A percentile compares a stretch with the other conserved stretches of the same genome.
These are phyloP conservation scores for Wallacemonas sp. DNA, from an alignment of 208 protist species.

Conservation along the genomic window DNA sequence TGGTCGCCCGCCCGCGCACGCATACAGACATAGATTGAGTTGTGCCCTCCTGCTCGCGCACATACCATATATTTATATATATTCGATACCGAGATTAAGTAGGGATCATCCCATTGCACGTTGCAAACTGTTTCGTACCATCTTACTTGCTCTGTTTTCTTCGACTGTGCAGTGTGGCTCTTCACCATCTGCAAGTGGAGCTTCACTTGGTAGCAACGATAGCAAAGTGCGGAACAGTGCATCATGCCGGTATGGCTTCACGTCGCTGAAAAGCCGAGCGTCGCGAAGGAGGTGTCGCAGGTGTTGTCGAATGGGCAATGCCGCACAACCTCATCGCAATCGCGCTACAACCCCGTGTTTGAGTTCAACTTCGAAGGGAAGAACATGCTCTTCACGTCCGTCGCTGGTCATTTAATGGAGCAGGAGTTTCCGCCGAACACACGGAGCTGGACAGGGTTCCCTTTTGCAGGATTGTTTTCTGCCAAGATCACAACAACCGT, in stretches of 20 bases:
- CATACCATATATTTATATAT: too few relatives aligned
- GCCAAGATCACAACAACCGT: slow-evolving; percentile 82
- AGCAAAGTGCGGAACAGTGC: not conserved
- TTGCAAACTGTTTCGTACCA: too few relatives aligned
- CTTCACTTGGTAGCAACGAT: too few relatives aligned
- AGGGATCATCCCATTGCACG: too few relatives aligned
- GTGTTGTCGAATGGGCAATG: slow-evolving; percentile 68
- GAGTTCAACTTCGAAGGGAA: slow-evolving; percentile 74
- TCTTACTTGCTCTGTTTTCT: not conserved
- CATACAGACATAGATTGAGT: too few relatives aligned
- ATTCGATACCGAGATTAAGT: too few relatives aligned
- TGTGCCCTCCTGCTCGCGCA: too few relatives aligned
- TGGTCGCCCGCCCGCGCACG: too few relatives aligned
- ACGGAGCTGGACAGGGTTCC: slow-evolving; percentile 84
- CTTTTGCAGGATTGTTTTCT: slow-evolving; percentile 91
- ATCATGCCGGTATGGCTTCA: slow-evolving; percentile 86
- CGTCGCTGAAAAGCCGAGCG: slow-evolving; percentile 96
- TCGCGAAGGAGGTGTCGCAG: slow-evolving; percentile 87
- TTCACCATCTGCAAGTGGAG: not conserved
- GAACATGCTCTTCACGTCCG: slow-evolving; percentile 96
- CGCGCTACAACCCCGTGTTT: slow-evolving; percentile 84
- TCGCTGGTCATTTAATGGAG: slow-evolving; percentile 96
- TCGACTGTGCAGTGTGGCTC: not conserved
- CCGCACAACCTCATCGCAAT: slow-evolving; percentile 44
- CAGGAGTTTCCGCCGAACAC: slow-evolving; percentile 85